Percentiles rank a stretch among this genome's conserved stretches.
These are phyloP conservation scores for Yarrowia phangngaensis DNA, from an alignment of 805 yeast genomes.

Conservation along the genomic window DNA sequence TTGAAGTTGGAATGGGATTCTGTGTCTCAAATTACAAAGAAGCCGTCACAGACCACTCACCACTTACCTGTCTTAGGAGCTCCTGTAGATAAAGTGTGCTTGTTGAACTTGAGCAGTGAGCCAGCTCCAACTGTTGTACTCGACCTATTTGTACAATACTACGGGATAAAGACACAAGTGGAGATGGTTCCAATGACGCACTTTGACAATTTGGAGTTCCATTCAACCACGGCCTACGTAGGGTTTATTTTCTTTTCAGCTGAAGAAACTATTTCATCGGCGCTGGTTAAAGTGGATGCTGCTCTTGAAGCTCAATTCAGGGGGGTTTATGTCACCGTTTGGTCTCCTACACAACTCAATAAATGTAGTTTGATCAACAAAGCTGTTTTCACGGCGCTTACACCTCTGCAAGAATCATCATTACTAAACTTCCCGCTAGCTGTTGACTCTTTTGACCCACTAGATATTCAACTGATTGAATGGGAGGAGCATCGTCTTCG, in stretches of 20 bases:
- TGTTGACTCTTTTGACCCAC: slow-evolving; percentile 14
- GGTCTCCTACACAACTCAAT: slow-evolving; percentile 7
- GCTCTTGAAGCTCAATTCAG: slow-evolving; percentile 1
- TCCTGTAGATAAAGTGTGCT: slow-evolving; percentile 17
- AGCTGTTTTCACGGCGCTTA: slow-evolving; percentile 1
- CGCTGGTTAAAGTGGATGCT: slow-evolving; percentile 12
- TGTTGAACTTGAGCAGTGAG: slow-evolving; percentile 12
- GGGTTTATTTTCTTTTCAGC: neutral
- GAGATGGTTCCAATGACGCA: neutral
- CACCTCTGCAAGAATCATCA: slow-evolving; percentile 2
- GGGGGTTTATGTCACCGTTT: slow-evolving; percentile 6
- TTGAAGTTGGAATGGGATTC: slow-evolving; percentile 16
- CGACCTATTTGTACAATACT: slow-evolving; percentile 9
- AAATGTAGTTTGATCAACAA: slow-evolving; percentile 1
- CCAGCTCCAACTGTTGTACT: slow-evolving; percentile 1
- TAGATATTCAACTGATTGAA: slow-evolving; percentile 17
- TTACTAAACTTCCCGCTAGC: slow-evolving; percentile 8
- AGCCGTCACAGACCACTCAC: neutral
- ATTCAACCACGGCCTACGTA: slow-evolving; percentile 3
- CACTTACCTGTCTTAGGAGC: slow-evolving; percentile 5
- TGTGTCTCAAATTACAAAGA: neutral
- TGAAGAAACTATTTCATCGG: slow-evolving; percentile 13
- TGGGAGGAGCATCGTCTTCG: slow-evolving; percentile 16
- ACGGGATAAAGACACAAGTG: slow-evolving; percentile 13
- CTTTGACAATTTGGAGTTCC: slow-evolving; percentile 4